These are phyloP conservation scores for Cerrena zonata DNA, from an alignment of 1,284 basidiomycete species.

Conservation along the genomic window DNA sequence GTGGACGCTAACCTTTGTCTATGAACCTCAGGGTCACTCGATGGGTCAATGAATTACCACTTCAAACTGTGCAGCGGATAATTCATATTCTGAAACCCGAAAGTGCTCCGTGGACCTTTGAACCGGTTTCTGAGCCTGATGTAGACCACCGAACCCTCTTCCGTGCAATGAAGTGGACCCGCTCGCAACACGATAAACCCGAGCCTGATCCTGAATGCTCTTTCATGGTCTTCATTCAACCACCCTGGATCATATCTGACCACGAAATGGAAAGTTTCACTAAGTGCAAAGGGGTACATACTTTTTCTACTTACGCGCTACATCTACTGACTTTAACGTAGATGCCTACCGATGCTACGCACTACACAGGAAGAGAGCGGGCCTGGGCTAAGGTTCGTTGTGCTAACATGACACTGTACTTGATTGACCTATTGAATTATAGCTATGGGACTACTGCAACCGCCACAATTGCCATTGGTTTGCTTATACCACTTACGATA, in stretches of 20 bases:
- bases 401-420: not conserved
- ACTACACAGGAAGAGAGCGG: constrained; percentile 10
- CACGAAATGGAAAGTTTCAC: constrained; percentile 53
- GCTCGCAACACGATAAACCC: constrained; percentile 10
- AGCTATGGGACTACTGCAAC: constrained; percentile 66
- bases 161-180: constrained; percentile 47
- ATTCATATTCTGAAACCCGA: constrained; percentile 45
- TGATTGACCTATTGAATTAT: constrained; percentile 1
- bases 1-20: not conserved
- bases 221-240: constrained; percentile 52
- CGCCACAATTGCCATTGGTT: constrained; percentile 53
- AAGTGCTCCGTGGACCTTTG: constrained; percentile 39
- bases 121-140: constrained; percentile 29
- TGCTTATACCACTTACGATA: constrained; percentile 59
- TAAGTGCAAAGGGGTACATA: constrained; percentile 37
- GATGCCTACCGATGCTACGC: constrained; percentile 5
- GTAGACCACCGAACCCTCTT: constrained; percentile 39
- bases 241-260: constrained; percentile 58
- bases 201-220: constrained; percentile 25
- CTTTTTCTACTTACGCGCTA: not conserved
- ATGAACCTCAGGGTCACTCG: constrained; percentile 25
- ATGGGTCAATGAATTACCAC: constrained; percentile 47
- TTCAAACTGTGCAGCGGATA: constrained; percentile 49
- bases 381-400: constrained; percentile 7
- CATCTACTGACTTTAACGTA: not conserved